Percentiles rank a stretch among this genome's conserved stretches.
These are phyloP conservation scores for Pleurotus ostreatus DNA, from an alignment of 768 basidiomycete genomes.

Conservation along the genomic window DNA sequence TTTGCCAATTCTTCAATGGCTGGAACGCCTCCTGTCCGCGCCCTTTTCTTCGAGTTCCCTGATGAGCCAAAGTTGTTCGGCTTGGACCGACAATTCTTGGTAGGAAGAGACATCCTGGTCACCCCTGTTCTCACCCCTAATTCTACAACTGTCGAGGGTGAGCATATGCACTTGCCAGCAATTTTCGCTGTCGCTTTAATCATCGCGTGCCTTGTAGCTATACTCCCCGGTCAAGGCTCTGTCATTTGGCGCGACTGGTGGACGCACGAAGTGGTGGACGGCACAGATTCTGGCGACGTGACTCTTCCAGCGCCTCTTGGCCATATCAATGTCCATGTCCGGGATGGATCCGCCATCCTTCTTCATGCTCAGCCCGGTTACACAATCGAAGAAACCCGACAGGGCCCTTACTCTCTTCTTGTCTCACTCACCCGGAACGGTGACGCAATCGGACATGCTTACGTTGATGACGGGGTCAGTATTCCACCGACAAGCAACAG, in stretches of 20 bases:
- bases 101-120: slow-evolving; percentile 68
- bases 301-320: slow-evolving; percentile 65
- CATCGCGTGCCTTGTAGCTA: slow-evolving; percentile 30
- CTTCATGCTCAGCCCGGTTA: slow-evolving; percentile 61
- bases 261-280: slow-evolving; percentile 53
- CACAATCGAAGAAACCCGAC: slow-evolving; percentile 62
- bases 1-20: slow-evolving; percentile 63
- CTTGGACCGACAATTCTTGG: slow-evolving; percentile 66
- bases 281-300: slow-evolving; percentile 33
- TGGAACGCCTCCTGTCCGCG: slow-evolving; percentile 70
- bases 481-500: slow-evolving; percentile 52
- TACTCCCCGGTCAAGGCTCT: slow-evolving; percentile 59
- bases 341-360: slow-evolving; percentile 64
- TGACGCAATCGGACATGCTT: slow-evolving; percentile 53
- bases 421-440: slow-evolving; percentile 48
- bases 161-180: slow-evolving; percentile 8
- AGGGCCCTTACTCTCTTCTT: slow-evolving; percentile 59
- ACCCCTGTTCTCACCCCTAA: slow-evolving; percentile 74
- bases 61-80: slow-evolving; percentile 60
- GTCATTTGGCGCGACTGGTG: slow-evolving; percentile 74
- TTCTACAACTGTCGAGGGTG: slow-evolving; percentile 63
- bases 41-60: slow-evolving; percentile 78
- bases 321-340: slow-evolving; percentile 73
- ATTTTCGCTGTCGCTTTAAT: neutral
- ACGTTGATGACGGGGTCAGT: slow-evolving; percentile 69